Base-by-base conservation (phyloP, 352 stramenopile species). In the Peronospora belbahrii region DNA sequence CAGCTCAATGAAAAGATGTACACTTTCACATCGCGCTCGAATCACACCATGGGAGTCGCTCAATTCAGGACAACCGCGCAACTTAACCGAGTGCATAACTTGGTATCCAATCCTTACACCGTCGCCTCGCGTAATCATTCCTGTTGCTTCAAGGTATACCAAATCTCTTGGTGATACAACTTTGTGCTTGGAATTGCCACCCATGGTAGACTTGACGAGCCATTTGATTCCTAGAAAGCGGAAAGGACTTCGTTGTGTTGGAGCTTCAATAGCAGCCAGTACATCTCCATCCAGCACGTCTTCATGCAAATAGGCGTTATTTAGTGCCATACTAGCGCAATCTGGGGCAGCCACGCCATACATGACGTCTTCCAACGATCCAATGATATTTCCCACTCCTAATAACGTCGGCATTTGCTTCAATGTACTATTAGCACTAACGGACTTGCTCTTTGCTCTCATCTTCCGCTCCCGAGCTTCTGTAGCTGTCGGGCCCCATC, bases 221-320 rank as follows among this genome's bases (percentile, higher is more conserved):
- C 74, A 88, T 46, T 88, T 88, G 53, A 88, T 56, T 0, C 71
- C 72, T 9, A 88, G 48, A 35, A 79, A 74, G 13, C 68, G 61
- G 56, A 86, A 88, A 36, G 77, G 77, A 19, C 81, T 80, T 20
- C 60, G 59, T 10, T 70, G 46, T 17, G 60, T 75, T 3, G 77
- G 77, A 0, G 62, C 69, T 56, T 78, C 55, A 33, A 86, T 75
- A 27, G 71, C 62, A 50, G 55, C 61, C 35, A 88, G 54, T 33
- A 88, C 62, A 31, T 76, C 69, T 15, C 57, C 65, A 47, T 85
- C 73, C 38, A 80, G 43, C n/a, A 78, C 52, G 44, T 82, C 67
- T 17, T 69, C 51, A 19, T 71, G 56, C 2, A 54, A 57, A 24
- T 67, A 65, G 3, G 59, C 65, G 30, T 67, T 64, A 51, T 80